Percentiles rank a stretch among this genome's conserved stretches.
phyloP scores from a whole-genome alignment of 1,284 basidiomycete species.

The Lentinus polychrous region DNA sequence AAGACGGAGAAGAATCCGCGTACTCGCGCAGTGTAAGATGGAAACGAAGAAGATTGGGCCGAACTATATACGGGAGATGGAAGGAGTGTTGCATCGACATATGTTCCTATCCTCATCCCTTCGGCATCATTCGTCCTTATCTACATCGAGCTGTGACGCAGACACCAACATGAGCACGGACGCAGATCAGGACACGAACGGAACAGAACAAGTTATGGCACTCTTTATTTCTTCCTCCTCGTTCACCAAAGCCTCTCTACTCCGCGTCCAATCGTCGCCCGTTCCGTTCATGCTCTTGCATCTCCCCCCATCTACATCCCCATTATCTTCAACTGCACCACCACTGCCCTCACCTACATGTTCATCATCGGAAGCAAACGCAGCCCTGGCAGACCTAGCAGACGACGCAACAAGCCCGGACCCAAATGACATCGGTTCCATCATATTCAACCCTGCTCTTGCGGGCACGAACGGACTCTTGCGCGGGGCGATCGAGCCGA shows the following conservation, averaged over 20 bases:
- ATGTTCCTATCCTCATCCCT: constrained; percentile 13
- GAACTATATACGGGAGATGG: constrained; percentile 79
- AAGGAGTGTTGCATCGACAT: constrained; percentile 67
- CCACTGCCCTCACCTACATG: neutral
- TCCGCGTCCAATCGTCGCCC: constrained; percentile 62
- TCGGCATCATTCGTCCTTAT: neutral
- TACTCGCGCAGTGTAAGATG: constrained; percentile 90
- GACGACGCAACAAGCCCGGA: neutral
- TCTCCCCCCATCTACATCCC: constrained; percentile 36
- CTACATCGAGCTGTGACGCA: neutral
- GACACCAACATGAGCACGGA: neutral
- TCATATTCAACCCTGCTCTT: constrained; percentile 63
- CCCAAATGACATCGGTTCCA: constrained; percentile 32
- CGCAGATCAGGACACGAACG: neutral
- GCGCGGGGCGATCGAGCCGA: constrained; percentile 49
- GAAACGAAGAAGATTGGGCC: constrained; percentile 76
- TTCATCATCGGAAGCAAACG: too few species aligned
- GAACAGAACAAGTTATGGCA: constrained; percentile 46
- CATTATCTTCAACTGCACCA: neutral
- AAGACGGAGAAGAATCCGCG: constrained; percentile 52
- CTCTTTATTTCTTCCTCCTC: constrained; percentile 71
- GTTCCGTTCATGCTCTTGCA: constrained; percentile 75
- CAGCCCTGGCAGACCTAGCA: too few species aligned
- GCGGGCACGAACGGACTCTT: constrained; percentile 45
- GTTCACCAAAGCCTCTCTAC: constrained; percentile 63